Percentiles rank a stretch among this genome's conserved stretches.
Evolutionary conservation across 179 eudicot genomes (phyloP).

Genomic region (Silene vulgaris): DNA sequence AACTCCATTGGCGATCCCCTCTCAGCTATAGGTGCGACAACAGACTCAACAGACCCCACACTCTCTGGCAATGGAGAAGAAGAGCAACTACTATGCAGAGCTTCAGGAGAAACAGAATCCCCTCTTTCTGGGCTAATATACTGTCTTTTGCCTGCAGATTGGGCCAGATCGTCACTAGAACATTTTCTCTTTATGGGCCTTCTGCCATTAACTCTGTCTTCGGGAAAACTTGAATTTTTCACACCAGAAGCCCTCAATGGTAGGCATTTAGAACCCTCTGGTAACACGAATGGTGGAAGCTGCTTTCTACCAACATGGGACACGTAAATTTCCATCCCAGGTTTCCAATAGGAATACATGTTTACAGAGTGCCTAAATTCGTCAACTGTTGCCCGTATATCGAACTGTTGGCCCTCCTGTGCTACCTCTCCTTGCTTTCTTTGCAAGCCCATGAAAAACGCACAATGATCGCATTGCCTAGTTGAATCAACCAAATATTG

Average conservation of each 20-base stretch:
- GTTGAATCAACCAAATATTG: slow-evolving; percentile 54
- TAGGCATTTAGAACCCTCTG: slow-evolving; percentile 51
- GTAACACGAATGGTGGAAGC: slow-evolving; percentile 67
- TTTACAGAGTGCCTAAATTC: slow-evolving; percentile 58
- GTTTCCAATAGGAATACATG: slow-evolving; percentile 72
- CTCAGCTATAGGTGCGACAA: slow-evolving; percentile 11
- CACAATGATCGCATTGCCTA: slow-evolving; percentile 56
- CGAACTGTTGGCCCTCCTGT: slow-evolving; percentile 81
- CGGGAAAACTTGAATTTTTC: slow-evolving; percentile 24
- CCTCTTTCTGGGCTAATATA: slow-evolving; percentile 30
- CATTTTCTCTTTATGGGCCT: slow-evolving; percentile 42
- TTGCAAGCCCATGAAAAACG: slow-evolving; percentile 78
- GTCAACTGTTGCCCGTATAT: slow-evolving; percentile 71
- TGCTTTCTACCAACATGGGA: slow-evolving; percentile 73
- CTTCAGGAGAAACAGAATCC: slow-evolving; percentile 44
- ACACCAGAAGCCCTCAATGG: slow-evolving; percentile 32
- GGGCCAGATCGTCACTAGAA: slow-evolving; percentile 25
- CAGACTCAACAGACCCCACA: slow-evolving; percentile 24
- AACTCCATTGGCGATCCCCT: slow-evolving; percentile 13
- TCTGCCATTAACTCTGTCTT: slow-evolving; percentile 24
- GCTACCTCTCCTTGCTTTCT: slow-evolving; percentile 63
- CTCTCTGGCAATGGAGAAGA: slow-evolving; percentile 24
- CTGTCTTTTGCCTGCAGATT: slow-evolving; percentile 32
- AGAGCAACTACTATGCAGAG: slow-evolving; percentile 24
- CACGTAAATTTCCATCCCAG: slow-evolving; percentile 81